phyloP scores from a whole-genome alignment of 306 rosid genomes.

The Cucurbita pepo region DNA sequence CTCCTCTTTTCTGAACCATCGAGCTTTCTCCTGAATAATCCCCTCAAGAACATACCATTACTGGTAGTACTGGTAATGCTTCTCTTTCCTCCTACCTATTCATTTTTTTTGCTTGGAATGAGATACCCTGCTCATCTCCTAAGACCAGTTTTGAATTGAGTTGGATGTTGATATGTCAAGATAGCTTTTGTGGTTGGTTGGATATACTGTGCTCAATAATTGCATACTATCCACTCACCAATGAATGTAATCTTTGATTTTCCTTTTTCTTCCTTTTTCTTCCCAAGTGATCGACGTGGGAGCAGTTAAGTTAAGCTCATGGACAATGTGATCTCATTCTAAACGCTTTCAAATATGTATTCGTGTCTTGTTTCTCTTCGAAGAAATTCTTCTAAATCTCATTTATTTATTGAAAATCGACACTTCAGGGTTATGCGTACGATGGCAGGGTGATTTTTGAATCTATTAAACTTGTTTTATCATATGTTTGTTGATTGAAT shows the following conservation, averaged over 20 bases:
- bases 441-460: no score
- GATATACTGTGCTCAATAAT: background rate
- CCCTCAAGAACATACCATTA: background rate
- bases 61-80: background rate
- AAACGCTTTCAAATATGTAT: background rate
- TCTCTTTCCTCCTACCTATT: background rate
- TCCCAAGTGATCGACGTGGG: background rate
- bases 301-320: background rate
- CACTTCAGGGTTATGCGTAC: background rate
- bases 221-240: slow-evolving; percentile 2
- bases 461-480: background rate
- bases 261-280: background rate
- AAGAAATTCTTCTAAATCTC: background rate
- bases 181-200: background rate
- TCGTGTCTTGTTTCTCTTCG: background rate
- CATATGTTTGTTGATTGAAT: no score
- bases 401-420: background rate
- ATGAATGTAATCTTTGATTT: background rate
- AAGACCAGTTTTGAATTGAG: slow-evolving; percentile 3
- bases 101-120: background rate
- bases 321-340: background rate
- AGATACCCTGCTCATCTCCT: background rate
- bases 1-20: background rate
- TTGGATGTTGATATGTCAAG: background rate
- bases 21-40: background rate